Evolutionary conservation across 2,329 filamentous ascomycete species (phyloP).

Genomic region (Spiromastix sp.): DNA sequence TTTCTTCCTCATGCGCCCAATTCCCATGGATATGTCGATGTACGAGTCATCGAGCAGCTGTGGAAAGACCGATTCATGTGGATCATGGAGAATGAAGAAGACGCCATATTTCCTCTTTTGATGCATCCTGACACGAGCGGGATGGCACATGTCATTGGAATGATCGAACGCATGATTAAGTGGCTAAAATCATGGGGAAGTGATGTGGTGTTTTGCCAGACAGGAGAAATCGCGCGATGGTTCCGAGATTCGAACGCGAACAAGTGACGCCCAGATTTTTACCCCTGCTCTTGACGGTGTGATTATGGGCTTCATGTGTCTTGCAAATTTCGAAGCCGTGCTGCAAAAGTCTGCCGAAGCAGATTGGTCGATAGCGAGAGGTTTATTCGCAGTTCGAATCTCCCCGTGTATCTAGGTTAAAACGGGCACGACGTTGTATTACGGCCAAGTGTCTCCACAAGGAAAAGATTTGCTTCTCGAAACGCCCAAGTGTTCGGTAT

Average conservation of each 20-base stretch:
- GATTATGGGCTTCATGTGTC: not conserved
- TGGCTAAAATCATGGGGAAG: slow-evolving; percentile 37
- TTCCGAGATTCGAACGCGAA: slow-evolving; percentile 16
- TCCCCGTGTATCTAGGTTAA: not conserved
- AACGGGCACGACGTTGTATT: too few relatives aligned
- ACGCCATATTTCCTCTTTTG: slow-evolving; percentile 33
- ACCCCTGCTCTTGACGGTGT: not conserved
- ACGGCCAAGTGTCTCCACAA: too few relatives aligned
- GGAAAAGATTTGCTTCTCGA: too few relatives aligned
- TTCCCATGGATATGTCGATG: slow-evolving; percentile 48
- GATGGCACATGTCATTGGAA: slow-evolving; percentile 47
- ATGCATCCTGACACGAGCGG: slow-evolving; percentile 44
- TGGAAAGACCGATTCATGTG: slow-evolving; percentile 52
- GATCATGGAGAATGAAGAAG: slow-evolving; percentile 35
- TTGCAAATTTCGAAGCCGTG: too few relatives aligned
- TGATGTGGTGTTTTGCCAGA: slow-evolving; percentile 19
- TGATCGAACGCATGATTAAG: slow-evolving; percentile 42
- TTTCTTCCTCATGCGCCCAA: slow-evolving; percentile 38
- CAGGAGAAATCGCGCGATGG: slow-evolving; percentile 21
- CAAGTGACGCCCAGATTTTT: not conserved
- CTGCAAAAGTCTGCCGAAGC: too few relatives aligned
- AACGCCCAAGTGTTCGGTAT: too few relatives aligned
- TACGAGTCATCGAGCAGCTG: slow-evolving; percentile 47
- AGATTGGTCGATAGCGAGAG: too few relatives aligned
- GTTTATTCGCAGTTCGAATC: not conserved